These are phyloP conservation scores for Straminergon stramineum DNA, from an alignment of 225 moss, liverwort and hornwort species.

Conservation along the genomic window DNA sequence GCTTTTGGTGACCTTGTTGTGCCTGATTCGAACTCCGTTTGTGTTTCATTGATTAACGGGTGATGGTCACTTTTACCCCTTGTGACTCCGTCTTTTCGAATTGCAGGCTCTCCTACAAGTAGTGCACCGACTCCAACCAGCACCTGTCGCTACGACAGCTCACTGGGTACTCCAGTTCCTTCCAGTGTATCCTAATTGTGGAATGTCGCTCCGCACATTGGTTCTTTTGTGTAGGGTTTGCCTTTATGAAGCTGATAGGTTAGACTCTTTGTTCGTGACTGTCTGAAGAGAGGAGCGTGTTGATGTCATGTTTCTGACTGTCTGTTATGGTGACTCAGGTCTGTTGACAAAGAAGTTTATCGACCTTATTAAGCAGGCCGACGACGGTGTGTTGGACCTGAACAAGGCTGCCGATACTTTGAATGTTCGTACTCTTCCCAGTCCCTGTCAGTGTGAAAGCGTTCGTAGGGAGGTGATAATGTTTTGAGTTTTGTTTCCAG, in stretches of 20 bases:
- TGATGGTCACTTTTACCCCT: no score
- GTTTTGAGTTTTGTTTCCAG: background rate
- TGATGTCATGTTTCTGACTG: background rate
- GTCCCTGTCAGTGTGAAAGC: background rate
- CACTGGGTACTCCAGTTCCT: constrained; percentile 43
- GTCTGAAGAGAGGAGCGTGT: background rate
- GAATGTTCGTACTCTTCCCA: constrained; percentile 26
- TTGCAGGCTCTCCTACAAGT: constrained; percentile 60
- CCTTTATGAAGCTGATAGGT: background rate
- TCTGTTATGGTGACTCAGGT: constrained; percentile 13
- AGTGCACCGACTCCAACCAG: constrained; percentile 74
- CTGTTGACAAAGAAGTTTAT: constrained; percentile 85
- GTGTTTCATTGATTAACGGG: background rate
- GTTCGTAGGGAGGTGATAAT: no score
- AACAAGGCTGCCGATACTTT: constrained; percentile 83
- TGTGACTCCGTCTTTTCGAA: background rate
- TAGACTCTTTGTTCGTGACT: background rate
- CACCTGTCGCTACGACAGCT: constrained; percentile 86
- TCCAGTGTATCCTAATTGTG: background rate
- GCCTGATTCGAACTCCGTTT: background rate
- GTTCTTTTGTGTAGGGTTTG: background rate
- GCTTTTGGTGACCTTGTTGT: background rate
- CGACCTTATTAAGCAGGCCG: constrained; percentile 83
- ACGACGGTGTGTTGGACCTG: constrained; percentile 81
- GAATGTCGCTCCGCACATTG: background rate